Conservation (phyloP, 1,284 basidiomycete genomes). For the Tilletia caries region DNA sequence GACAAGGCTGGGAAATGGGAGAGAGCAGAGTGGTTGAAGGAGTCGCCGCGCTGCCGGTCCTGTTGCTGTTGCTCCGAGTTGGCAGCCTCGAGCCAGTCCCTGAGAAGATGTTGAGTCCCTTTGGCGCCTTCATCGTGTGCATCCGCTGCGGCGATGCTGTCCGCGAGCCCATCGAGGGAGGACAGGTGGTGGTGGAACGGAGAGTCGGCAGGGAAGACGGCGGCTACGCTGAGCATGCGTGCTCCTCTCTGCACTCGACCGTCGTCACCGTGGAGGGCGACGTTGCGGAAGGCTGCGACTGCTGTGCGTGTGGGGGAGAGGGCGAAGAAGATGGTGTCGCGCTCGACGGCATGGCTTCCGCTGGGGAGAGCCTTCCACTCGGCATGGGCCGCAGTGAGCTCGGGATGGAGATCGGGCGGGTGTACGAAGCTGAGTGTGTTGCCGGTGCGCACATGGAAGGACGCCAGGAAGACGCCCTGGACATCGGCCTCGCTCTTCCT, state of each 20-base stretch:
- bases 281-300: constrained; percentile 36
- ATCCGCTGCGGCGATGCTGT: constrained; percentile 26
- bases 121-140: neutral
- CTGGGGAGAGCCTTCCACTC: constrained; percentile 46
- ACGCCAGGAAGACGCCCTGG: constrained; percentile 30
- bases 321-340: constrained; percentile 36
- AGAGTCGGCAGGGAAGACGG: constrained; percentile 18
- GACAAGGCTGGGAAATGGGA: constrained; percentile 37
- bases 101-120: constrained; percentile 19
- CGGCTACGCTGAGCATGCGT: constrained; percentile 35
- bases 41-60: constrained; percentile 21
- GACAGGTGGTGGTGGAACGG: constrained; percentile 17
- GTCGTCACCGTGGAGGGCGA: constrained; percentile 21
- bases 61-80: constrained; percentile 18
- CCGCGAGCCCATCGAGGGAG: constrained; percentile 23
- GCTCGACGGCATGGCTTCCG: constrained; percentile 34
- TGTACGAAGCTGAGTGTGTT: constrained; percentile 37
- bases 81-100: constrained; percentile 25
- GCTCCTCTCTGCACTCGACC: constrained; percentile 26
- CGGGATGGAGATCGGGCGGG: constrained; percentile 16
- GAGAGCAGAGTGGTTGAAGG: constrained; percentile 27
- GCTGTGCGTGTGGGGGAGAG: constrained; percentile 18
- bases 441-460: constrained; percentile 36
- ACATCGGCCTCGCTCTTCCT: neutral
- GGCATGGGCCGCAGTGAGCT: constrained; percentile 24